Evolutionary conservation across 2,329 filamentous ascomycete species (phyloP).

Genomic region (Ophiostoma pallidulum): DNA sequence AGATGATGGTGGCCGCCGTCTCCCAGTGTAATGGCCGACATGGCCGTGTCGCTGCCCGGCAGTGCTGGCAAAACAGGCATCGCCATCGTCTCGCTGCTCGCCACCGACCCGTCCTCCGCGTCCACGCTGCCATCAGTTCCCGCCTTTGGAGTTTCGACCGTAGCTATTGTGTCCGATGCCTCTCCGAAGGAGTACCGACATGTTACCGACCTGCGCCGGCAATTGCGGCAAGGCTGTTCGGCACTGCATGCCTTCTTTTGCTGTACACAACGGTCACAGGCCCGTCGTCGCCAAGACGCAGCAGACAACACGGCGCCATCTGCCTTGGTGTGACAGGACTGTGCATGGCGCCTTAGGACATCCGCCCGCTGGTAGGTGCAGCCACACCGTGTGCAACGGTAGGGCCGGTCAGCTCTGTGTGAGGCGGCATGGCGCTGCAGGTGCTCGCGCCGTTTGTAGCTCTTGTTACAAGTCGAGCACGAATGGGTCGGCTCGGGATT

Average conservation of each 20-base stretch:
- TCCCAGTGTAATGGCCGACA: no score
- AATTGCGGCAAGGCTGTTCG: constrained; percentile 4
- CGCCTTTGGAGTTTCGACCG: not conserved
- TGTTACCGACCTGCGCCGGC: not conserved
- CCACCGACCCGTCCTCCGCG: no score
- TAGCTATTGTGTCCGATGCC: not conserved
- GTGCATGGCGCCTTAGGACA: constrained; percentile 4
- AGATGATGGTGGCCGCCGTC: not conserved
- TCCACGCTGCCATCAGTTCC: not conserved
- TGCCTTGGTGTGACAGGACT: not conserved
- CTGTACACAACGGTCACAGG: constrained; percentile 7
- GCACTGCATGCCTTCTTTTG: constrained; percentile 7
- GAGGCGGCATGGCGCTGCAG: constrained; percentile 4
- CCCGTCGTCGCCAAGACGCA: not conserved
- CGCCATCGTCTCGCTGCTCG: no score
- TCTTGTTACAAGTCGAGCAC: not conserved
- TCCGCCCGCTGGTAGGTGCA: constrained; percentile 6
- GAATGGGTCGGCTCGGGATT: no score
- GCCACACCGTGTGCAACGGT: constrained; percentile 2
- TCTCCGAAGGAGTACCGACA: constrained; percentile 2
- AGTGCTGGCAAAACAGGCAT: no score
- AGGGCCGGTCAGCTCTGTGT: not conserved
- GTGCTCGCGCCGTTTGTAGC: constrained; percentile 10
- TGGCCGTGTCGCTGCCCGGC: no score
- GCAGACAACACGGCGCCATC: not conserved